Percentiles rank a stretch among this genome's conserved stretches.
phyloP scores from a whole-genome alignment of 345 rosid genomes.

The Schrenkiella parvula region DNA sequence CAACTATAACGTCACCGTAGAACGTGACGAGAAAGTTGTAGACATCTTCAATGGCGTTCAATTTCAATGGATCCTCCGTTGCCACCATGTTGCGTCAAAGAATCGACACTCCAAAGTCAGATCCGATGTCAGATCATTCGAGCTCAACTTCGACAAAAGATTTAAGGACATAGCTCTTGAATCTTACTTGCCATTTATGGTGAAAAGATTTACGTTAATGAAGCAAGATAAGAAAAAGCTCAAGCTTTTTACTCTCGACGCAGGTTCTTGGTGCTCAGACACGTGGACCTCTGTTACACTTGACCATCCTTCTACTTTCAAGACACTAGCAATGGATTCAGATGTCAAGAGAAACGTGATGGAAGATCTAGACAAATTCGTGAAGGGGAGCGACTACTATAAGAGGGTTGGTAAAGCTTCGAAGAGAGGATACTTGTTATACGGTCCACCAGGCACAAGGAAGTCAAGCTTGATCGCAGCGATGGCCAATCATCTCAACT shows the following conservation, averaged over 20 bases:
- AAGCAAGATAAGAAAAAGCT: conserved; percentile 44
- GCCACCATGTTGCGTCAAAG: conserved; percentile 36
- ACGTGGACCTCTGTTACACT: conserved; percentile 52
- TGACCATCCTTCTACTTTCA: conserved; percentile 76
- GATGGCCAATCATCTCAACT: conserved; percentile 69
- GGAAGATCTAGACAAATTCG: conserved; percentile 56
- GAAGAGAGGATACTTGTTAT: conserved; percentile 74
- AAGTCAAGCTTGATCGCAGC: conserved; percentile 81
- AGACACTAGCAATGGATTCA: conserved; percentile 54
- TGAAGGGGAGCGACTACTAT: conserved; percentile 53
- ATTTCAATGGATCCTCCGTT: conserved; percentile 46
- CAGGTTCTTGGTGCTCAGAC: conserved; percentile 36
- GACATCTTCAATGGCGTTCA: conserved; percentile 50
- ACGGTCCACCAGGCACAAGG: conserved; percentile 76
- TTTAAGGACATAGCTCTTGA: conserved; percentile 43
- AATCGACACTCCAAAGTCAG: conserved; percentile 19
- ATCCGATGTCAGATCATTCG: conserved; percentile 41
- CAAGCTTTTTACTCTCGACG: conserved; percentile 46
- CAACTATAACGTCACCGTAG: conserved; percentile 40
- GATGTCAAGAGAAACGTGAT: conserved; percentile 39
- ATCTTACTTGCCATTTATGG: conserved; percentile 47
- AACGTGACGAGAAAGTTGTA: conserved; percentile 40
- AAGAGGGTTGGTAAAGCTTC: conserved; percentile 68
- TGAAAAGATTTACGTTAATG: conserved; percentile 38
- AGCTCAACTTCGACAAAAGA: conserved; percentile 51